Evolutionary conservation across 352 stramenopile species (phyloP).

Genomic region (Peronospora destructor): DNA sequence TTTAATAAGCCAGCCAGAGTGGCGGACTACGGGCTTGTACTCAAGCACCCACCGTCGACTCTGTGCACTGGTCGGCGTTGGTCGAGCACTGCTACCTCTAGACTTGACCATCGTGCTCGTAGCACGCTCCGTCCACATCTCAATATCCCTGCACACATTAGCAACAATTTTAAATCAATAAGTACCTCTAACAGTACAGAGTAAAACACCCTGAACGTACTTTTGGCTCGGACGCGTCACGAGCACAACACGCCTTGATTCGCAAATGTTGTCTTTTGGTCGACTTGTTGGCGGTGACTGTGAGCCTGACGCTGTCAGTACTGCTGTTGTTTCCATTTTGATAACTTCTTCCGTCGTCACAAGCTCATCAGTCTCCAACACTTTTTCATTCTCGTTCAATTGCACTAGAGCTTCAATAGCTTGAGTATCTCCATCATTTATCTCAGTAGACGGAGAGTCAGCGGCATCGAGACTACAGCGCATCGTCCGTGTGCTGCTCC

Average conservation of each 20-base stretch:
- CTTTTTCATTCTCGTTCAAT: conserved; percentile 11
- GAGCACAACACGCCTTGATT: conserved; percentile 55
- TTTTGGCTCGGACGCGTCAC: conserved; percentile 65
- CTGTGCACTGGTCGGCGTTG: conserved; percentile 45
- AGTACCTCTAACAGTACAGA: conserved; percentile 4
- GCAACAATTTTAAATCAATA: conserved; percentile 3
- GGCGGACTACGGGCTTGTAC: conserved; percentile 75
- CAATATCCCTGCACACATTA: conserved; percentile 49
- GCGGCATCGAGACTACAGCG: conserved; percentile 32
- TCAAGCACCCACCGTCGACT: conserved; percentile 66
- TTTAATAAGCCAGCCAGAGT: conserved; percentile 86
- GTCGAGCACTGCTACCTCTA: conserved; percentile 34
- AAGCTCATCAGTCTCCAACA: conserved; percentile 5
- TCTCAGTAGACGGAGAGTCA: conserved; percentile 7
- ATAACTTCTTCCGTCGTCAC: conserved; percentile 7
- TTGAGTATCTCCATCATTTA: not conserved
- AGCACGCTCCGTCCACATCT: conserved; percentile 72
- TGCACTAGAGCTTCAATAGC: conserved; percentile 18
- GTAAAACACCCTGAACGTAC: conserved; percentile 22
- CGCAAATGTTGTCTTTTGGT: conserved; percentile 15
- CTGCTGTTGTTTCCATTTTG: conserved; percentile 1
- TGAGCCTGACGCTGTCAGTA: conserved; percentile 5
- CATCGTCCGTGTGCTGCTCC: conserved; percentile 28
- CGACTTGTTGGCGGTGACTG: conserved; percentile 5
- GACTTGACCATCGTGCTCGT: conserved; percentile 72